phyloP scores from a whole-genome alignment of 768 basidiomycete genomes.

The Phylloporus sp. region DNA sequence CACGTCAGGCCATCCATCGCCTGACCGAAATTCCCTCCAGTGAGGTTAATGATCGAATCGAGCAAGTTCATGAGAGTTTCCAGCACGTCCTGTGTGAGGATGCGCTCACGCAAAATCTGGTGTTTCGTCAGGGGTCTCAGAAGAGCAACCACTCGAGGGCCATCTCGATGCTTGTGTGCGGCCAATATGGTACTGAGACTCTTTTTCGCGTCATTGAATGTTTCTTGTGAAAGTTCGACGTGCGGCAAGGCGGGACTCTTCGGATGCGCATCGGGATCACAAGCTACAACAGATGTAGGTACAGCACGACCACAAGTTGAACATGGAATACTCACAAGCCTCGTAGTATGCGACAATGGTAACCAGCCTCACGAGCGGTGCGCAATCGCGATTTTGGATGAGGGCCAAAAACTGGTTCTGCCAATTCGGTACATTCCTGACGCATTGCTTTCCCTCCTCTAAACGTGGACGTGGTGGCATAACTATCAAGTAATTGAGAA shows the following conservation, averaged over 20 bases:
- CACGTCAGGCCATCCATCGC: conserved; percentile 22
- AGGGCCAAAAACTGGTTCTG: conserved; percentile 5
- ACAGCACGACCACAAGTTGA: too few species aligned
- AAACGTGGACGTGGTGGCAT: background rate
- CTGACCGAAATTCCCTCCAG: conserved; percentile 10
- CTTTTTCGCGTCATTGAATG: conserved; percentile 14
- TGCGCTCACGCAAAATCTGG: conserved; percentile 4
- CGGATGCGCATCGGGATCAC: background rate
- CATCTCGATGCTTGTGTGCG: conserved; percentile 14
- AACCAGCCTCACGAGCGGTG: conserved; percentile 18
- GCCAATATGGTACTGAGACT: conserved; percentile 11
- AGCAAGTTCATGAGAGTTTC: conserved; percentile 11
- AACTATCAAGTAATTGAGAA: background rate
- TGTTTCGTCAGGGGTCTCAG: conserved; percentile 20
- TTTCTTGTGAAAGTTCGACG: background rate
- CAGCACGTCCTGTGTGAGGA: conserved; percentile 15
- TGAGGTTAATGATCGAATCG: conserved; percentile 6
- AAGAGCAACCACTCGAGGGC: conserved; percentile 20
- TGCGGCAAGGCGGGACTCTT: background rate
- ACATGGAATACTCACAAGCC: conserved; percentile 9
- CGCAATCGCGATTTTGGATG: conserved; percentile 9
- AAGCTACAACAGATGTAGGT: conserved; percentile 1
- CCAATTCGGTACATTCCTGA: conserved; percentile 15
- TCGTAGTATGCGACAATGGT: conserved; percentile 22
- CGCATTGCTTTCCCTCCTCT: conserved; percentile 18